Evolutionary conservation across 73 alveolate species (phyloP).

Genomic region (Paramecium biaurelia): DNA sequence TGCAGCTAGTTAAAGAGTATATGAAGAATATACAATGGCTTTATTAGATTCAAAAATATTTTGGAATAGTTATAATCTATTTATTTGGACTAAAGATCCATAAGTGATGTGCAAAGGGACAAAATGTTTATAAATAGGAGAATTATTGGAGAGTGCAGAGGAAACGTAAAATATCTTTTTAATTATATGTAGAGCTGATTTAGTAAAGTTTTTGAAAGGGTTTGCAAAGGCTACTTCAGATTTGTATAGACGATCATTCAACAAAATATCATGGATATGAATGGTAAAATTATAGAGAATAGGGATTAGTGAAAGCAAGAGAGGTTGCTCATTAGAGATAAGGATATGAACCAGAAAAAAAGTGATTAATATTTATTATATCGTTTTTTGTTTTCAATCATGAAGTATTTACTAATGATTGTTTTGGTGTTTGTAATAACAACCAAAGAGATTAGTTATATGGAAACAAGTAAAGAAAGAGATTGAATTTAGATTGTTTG

Average conservation of each 20-base stretch:
- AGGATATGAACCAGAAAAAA: slow-evolving; percentile 12
- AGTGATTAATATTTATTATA: background rate
- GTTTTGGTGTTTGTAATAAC: background rate
- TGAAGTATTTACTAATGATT: background rate
- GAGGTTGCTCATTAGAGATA: background rate
- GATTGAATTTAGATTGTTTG: background rate
- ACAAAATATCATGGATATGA: slow-evolving; percentile 21
- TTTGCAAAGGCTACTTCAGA: background rate
- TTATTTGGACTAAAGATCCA: background rate
- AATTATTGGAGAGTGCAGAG: background rate
- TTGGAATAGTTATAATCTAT: slow-evolving; percentile 51
- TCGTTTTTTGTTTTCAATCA: background rate
- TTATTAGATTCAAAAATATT: slow-evolving; percentile 1
- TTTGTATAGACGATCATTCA: background rate
- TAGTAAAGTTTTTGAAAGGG: slow-evolving; percentile 27
- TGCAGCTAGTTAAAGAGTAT: background rate
- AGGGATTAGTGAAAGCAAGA: background rate
- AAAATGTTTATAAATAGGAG: background rate
- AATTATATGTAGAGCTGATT: background rate
- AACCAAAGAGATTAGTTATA: background rate
- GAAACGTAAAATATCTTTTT: background rate
- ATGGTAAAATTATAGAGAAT: slow-evolving; percentile 10
- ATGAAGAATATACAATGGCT: background rate
- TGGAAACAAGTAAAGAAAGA: background rate
- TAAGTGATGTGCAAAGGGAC: background rate